phyloP scores from a whole-genome alignment of 75 land plant genomes.

The Sequoia sempervirens region DNA sequence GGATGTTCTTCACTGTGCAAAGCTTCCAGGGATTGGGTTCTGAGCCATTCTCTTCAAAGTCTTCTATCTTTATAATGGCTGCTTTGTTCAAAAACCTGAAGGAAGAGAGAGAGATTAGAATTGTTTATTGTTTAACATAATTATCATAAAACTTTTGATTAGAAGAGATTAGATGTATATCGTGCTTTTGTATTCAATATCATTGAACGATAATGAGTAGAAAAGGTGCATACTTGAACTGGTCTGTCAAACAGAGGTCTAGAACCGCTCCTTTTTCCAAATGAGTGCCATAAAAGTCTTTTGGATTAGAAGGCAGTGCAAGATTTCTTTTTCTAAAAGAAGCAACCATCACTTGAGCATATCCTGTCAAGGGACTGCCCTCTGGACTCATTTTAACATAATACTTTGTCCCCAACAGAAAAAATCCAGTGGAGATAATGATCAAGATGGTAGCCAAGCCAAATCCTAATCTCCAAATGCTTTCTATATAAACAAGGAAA shows the following conservation, averaged over 20 bases:
- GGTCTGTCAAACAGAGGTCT: conserved; percentile 30
- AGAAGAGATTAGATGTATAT: too few relatives aligned
- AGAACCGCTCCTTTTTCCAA: not conserved
- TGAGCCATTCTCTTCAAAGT: conserved; percentile 21
- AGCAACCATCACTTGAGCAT: conserved; percentile 56
- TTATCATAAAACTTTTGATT: too few relatives aligned
- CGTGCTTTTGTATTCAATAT: too few relatives aligned
- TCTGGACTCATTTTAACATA: conserved; percentile 36
- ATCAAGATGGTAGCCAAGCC: conserved; percentile 60
- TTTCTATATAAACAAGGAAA: conserved; percentile 11
- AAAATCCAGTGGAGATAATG: conserved; percentile 29
- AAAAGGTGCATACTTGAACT: conserved; percentile 32
- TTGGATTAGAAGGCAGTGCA: conserved; percentile 6
- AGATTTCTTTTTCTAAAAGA: conserved; percentile 47
- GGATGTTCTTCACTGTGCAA: conserved; percentile 74
- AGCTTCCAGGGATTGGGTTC: conserved; percentile 55
- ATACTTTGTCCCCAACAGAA: conserved; percentile 40
- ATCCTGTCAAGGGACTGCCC: conserved; percentile 58
- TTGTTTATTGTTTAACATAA: too few relatives aligned
- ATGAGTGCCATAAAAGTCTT: conserved; percentile 14
- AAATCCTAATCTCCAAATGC: conserved; percentile 56
- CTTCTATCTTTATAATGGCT: conserved; percentile 36
- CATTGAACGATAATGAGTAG: too few relatives aligned
- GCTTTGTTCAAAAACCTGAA: conserved; percentile 77
- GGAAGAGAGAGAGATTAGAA: too few relatives aligned